Base-by-base conservation (phyloP, 2,329 filamentous ascomycete species). In the Diplodia seriata region DNA sequence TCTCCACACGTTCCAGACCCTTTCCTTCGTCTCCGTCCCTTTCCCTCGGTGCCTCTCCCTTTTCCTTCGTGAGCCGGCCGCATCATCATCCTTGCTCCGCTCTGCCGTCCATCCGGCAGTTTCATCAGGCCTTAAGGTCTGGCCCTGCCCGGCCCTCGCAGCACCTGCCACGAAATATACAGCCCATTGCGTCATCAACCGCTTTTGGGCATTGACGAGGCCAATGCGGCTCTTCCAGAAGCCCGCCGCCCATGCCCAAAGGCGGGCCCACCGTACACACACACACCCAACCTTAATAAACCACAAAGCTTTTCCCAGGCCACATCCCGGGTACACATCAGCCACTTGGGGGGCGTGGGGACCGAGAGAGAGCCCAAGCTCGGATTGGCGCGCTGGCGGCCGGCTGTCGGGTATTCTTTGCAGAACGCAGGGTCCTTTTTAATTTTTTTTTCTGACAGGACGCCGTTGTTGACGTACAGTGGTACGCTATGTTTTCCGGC, bases 341-440 rank as follows among this genome's bases (percentile, higher is more conserved):
- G 43, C 43, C 43, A 47, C n/a, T 15, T 15, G 7, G 7, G 6
- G 8, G 40, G 40, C 43, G 43, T 47, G 18, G 43, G 43, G 43
- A 47, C 43, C 43, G 43, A 47, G n/a, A 8, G 43, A 47, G n/a
- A 47, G 43, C 43, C 43, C 43, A 47, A 47, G 43, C 43, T 47
- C 43, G 43, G 7, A 20, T 20, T 15, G 33, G 11, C 36, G 31
- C 31, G 26, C 40, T 6, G 43, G 43, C n/a, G 18, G 43, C 18
- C 8, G 43, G 7, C 43, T 18, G 43, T 20, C 43, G 43, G 43
- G 18, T 47, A 47, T 47, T 47, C 43, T 47, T 12, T 38, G 8
- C 43, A 47, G 43, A 33, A 47, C 43, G 43, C 43, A 47, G 43
- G 43, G 43, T 47, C 43, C 43, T n/a, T 47, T 11, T 47, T 47